These are phyloP conservation scores for Aspergillus ibericus DNA, from an alignment of 2,329 filamentous ascomycete genomes.

Conservation along the genomic window DNA sequence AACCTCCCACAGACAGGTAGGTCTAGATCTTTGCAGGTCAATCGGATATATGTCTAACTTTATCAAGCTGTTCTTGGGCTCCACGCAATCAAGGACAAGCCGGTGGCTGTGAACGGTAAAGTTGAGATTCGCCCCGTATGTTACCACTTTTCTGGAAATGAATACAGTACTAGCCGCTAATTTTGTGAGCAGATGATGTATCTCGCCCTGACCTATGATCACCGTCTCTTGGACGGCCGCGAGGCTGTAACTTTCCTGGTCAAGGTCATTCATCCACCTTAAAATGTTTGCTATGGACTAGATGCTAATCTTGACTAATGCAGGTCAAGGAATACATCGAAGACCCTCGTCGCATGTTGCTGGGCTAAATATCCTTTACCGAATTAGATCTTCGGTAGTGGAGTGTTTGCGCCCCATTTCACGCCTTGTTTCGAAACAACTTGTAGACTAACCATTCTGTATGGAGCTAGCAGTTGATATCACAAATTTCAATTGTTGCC, in stretches of 20 bases:
- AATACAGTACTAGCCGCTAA: conserved; percentile 11
- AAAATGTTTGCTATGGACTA: not conserved
- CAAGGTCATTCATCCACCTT: conserved; percentile 55
- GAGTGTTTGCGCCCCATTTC: not conserved
- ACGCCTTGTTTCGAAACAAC: not conserved
- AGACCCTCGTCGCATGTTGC: conserved; percentile 87
- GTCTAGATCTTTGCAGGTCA: conserved; percentile 10
- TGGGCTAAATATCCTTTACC: conserved; percentile 43
- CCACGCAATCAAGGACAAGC: conserved; percentile 93
- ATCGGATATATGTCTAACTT: conserved; percentile 19
- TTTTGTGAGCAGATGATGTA: conserved; percentile 80
- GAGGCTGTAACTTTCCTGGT: conserved; percentile 96
- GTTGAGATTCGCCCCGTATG: conserved; percentile 80
- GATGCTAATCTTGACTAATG: conserved; percentile 12
- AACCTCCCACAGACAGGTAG: conserved; percentile 83
- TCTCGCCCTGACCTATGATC: conserved; percentile 94
- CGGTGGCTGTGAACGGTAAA: conserved; percentile 88
- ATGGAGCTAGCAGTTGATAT: not conserved
- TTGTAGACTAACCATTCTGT: conserved; percentile 2
- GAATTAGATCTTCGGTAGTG: not conserved
- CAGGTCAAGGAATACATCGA: conserved; percentile 92
- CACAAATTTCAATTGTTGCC: not conserved
- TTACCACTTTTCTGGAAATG: not conserved
- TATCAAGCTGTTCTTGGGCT: conserved; percentile 73
- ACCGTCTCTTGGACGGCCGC: conserved; percentile 89